A percentile compares a stretch with the other conserved stretches of the same genome.
Evolutionary conservation across 352 stramenopile genomes (phyloP).

Genomic region (Phytophthora ohioensis): DNA sequence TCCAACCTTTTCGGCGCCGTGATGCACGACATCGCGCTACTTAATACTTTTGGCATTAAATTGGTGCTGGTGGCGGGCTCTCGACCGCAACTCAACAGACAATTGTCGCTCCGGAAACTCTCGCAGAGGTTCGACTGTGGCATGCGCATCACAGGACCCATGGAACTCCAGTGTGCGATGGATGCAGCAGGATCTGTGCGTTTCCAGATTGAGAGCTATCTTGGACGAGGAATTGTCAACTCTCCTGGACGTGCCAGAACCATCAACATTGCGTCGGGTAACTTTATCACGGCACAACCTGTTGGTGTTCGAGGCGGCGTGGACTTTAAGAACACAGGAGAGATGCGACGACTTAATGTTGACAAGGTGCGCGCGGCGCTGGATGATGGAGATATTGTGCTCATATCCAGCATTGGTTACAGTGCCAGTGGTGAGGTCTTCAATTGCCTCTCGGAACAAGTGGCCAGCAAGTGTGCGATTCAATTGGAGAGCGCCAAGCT

Average conservation of each 20-base stretch:
- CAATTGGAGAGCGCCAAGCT: slow-evolving; percentile 89
- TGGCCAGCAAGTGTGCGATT: slow-evolving; percentile 88
- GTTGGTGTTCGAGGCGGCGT: slow-evolving; percentile 89
- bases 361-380: slow-evolving; percentile 92
- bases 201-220: slow-evolving; percentile 90
- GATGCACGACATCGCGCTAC: slow-evolving; percentile 95
- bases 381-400: slow-evolving; percentile 95
- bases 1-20: slow-evolving; percentile 92
- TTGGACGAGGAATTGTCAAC: slow-evolving; percentile 89
- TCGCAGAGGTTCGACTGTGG: slow-evolving; percentile 79
- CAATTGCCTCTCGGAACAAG: slow-evolving; percentile 90
- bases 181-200: slow-evolving; percentile 93
- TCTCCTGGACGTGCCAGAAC: slow-evolving; percentile 65
- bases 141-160: slow-evolving; percentile 92
- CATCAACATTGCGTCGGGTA: slow-evolving; percentile 96
- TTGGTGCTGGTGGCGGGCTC: slow-evolving; percentile 96
- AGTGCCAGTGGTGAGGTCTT: slow-evolving; percentile 95
- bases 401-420: slow-evolving; percentile 97
- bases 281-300: slow-evolving; percentile 96
- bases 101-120: slow-evolving; percentile 81
- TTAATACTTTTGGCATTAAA: slow-evolving; percentile 96
- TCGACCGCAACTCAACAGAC: slow-evolving; percentile 94
- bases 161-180: slow-evolving; percentile 94
- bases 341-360: slow-evolving; percentile 95
- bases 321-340: slow-evolving; percentile 93